phyloP scores from a whole-genome alignment of 202 grass and related monocot genomes.

The Thinopyrum obtusiflorum region DNA sequence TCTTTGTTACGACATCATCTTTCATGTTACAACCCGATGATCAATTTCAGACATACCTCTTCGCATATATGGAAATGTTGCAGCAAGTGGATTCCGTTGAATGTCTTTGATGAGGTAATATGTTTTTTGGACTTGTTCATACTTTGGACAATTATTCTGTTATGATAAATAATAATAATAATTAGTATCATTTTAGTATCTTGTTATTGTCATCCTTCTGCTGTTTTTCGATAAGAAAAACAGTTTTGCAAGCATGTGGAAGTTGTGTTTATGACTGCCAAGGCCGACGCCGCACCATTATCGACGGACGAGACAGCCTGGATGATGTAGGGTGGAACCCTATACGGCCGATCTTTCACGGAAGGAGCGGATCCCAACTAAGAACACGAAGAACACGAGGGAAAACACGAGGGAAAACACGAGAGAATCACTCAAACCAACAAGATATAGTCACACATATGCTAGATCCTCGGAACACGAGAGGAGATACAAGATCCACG shows the following conservation, averaged over 20 bases:
- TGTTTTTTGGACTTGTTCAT: not conserved
- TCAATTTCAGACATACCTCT: conserved; percentile 29
- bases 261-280: not conserved
- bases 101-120: not conserved
- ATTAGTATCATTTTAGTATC: not conserved
- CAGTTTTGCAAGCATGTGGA: not conserved
- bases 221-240: not conserved
- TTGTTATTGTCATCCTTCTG: not conserved
- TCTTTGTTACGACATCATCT: too few relatives aligned
- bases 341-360: too few relatives aligned
- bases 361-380: too few relatives aligned
- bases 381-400: too few relatives aligned
- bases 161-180: not conserved
- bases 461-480: too few relatives aligned
- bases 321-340: too few relatives aligned
- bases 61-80: conserved; percentile 27
- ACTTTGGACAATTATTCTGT: not conserved
- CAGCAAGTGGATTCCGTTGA: conserved; percentile 30
- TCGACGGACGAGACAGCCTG: too few relatives aligned
- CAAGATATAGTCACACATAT: too few relatives aligned
- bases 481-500: too few relatives aligned
- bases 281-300: too few relatives aligned
- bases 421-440: too few relatives aligned
- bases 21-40: not conserved
- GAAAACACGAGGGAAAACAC: too few relatives aligned